Evolutionary conservation across 345 rosid species (phyloP), one percentile per base, ranked within the genome.

Genomic region (Euphorbia tirucalli): DNA sequence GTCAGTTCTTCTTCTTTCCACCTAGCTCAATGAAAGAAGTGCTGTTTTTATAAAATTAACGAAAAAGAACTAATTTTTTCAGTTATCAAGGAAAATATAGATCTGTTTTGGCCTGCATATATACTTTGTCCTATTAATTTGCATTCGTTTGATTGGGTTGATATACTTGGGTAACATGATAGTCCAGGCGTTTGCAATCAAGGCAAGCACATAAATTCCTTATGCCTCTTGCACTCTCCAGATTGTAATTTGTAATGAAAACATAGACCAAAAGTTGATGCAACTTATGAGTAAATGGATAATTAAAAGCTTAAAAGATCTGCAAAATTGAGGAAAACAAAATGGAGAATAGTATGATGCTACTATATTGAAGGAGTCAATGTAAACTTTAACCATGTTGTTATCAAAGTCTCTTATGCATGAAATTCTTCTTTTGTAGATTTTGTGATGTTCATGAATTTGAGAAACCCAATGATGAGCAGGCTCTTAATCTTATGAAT

Each of bases 401-500:
- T 28, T 15, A 35, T 57, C 61, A 24, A 37, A 41, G 49, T 44
- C 58, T 61, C 37, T 48, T 43, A 69, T 65, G 43, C 63, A 43
- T 56, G 37, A 18, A 15, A 10, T 57, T 75, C 31, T 5, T 46
- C 48, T 21, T 62, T 79, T 80, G 66, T 82, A 90, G 96, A 87
- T 92, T 92, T 86, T 83, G 88, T 67, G 87, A 89, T 43, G 84
- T 85, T 83, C 93, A 92, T 79, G 89, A 84, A 72, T 92, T 94
- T 84, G 89, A 85, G 82, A 92, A 90, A 88, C 96, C 98, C 63
- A 94, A 90, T 49, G 95, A 94, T 83, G 86, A 77, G 84, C 88
- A 81, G 77, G 97, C 97, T 81, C 81, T 92, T 84, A 86, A 86
- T 79, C 93, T 92, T 73, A 92, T 92, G 98, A 89, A 92, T 86